Base-by-base conservation (phyloP, 768 basidiomycete genomes). In the Kondoa malvinella region DNA sequence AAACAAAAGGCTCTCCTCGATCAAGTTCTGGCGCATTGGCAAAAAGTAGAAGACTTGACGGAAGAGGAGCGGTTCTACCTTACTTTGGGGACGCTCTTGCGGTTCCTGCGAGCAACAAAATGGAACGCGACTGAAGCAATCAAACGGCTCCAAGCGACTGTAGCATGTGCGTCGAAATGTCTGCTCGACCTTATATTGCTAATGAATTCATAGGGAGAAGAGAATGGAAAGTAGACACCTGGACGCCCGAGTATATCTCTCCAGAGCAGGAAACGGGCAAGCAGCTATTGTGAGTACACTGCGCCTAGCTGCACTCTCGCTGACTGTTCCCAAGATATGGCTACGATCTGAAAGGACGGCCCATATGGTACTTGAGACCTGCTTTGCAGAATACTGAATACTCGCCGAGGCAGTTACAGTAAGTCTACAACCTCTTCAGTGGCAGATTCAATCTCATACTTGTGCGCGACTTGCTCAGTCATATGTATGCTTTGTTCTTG, bases 231-330 rank as follows among this genome's bases (percentile, higher is more conserved):
- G 61, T 63, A 33, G 61, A 63, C 32, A 32, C 16, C n/a, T 63
- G 16, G 27, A 89, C 81, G 74, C 75, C 85, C 1, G 80, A 81
- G 0, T 78, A 81, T 69, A 83, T 91, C 71, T 87, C 89, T 71
- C 84, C 86, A 25, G 89, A 91, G 78, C 87, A 86, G 65, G 33
- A 86, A 34, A 91, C 89, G 1, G 89, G 89, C 56, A 90, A 91
- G 77, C 81, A 83, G 74, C 78, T 89, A 57, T 69, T 84, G 17
- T 88, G 85, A 71, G 89, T 50, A 89, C 1, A 88, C 82, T 74
- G 88, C 89, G n/a, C 17, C 62, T 63, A 14, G 31, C 21, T 3
- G 62, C 31, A 63, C 12, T 12, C 58, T 14, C 8, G 58, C 58
- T 12, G 25, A n/a, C 58, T 8, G 29, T 59, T 59, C 12, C 8